phyloP scores from a whole-genome alignment of 192 early-diverging fungal species.

The Kappamyces sp. region DNA sequence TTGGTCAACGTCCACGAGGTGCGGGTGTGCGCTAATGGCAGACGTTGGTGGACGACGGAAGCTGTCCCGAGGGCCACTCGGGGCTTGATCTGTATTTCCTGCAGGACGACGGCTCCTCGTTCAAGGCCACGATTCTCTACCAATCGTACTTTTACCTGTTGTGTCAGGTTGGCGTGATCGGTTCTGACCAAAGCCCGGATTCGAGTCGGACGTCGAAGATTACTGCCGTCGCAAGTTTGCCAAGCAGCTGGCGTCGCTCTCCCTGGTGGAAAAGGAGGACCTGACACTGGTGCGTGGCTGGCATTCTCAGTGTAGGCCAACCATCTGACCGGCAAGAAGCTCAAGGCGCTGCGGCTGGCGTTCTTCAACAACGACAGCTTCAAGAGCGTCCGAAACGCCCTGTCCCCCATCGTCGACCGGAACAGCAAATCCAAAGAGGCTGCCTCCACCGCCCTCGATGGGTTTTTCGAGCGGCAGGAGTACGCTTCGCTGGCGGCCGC shows the following conservation, averaged over 20 bases:
- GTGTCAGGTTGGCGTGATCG: constrained; percentile 54
- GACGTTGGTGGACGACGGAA: constrained; percentile 8
- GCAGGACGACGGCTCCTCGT: constrained; percentile 78
- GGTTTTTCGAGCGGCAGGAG: constrained; percentile 42
- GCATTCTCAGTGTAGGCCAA: constrained; percentile 55
- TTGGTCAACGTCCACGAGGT: constrained; percentile 92
- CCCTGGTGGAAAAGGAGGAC: constrained; percentile 72
- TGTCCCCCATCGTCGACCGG: constrained; percentile 62
- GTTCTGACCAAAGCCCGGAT: constrained; percentile 43
- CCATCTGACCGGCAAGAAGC: constrained; percentile 73
- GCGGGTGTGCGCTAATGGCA: constrained; percentile 23
- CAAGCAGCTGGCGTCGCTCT: constrained; percentile 55
- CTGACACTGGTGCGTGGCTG: constrained; percentile 57
- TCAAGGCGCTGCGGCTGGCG: constrained; percentile 65
- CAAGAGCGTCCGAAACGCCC: constrained; percentile 59
- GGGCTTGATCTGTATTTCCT: constrained; percentile 92
- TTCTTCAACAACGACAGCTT: constrained; percentile 85
- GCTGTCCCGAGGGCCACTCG: constrained; percentile 45
- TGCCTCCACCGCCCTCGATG: constrained; percentile 59
- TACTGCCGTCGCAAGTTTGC: constrained; percentile 69
- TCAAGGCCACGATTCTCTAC: constrained; percentile 81
- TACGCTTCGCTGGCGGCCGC: background rate
- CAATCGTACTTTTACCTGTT: constrained; percentile 88
- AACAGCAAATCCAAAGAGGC: constrained; percentile 63
- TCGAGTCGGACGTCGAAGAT: constrained; percentile 79